These are phyloP conservation scores for Leccinum subgranulosum DNA, from an alignment of 768 basidiomycete species.

Conservation along the genomic window DNA sequence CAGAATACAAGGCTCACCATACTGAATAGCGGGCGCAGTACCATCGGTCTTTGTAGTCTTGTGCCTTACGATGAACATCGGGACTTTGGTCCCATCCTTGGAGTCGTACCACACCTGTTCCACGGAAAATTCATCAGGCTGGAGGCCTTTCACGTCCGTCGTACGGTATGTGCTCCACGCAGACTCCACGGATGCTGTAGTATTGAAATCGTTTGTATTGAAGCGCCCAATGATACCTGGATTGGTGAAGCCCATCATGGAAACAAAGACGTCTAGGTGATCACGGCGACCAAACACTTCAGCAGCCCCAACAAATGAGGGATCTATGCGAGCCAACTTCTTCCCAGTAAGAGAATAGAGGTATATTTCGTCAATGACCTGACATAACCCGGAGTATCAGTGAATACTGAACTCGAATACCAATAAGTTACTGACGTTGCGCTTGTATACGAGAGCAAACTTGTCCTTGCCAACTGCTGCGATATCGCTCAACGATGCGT, in stretches of 20 bases:
- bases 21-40: constrained; percentile 73
- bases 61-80: constrained; percentile 84
- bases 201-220: constrained; percentile 42
- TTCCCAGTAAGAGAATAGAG: constrained; percentile 57
- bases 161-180: constrained; percentile 59
- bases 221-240: constrained; percentile 67
- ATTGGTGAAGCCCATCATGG: constrained; percentile 64
- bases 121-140: constrained; percentile 64
- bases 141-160: constrained; percentile 57
- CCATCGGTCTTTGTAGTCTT: constrained; percentile 69
- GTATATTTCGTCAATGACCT: constrained; percentile 80
- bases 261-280: constrained; percentile 61
- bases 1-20: constrained; percentile 42
- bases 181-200: constrained; percentile 34
- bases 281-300: constrained; percentile 48
- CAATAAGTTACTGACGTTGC: constrained; percentile 50
- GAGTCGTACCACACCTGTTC: constrained; percentile 78
- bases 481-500: constrained; percentile 55
- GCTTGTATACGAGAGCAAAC: constrained; percentile 63
- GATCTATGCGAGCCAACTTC: constrained; percentile 52
- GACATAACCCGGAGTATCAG: constrained; percentile 6
- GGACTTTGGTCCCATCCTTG: constrained; percentile 77
- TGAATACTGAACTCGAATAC: neutral
- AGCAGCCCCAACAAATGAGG: constrained; percentile 67
- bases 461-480: constrained; percentile 51